phyloP scores from a whole-genome alignment of 495 filamentous ascomycete genomes.

The Penicillium dipodomyicola region DNA sequence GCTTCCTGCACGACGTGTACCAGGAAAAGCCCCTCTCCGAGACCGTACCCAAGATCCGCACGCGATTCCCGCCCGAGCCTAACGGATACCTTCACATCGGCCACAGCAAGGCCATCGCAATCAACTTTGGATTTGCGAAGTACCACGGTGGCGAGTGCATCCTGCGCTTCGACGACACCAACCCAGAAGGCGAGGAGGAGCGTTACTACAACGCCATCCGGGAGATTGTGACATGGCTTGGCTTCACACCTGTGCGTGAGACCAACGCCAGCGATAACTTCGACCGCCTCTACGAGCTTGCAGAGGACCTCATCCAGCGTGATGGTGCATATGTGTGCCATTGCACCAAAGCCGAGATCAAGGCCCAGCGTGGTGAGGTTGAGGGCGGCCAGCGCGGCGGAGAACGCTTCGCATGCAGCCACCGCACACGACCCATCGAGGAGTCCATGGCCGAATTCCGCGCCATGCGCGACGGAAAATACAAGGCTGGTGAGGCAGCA shows the following conservation, averaged over 20 bases:
- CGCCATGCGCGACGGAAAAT: slow-evolving; percentile 88
- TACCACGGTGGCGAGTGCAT: slow-evolving; percentile 76
- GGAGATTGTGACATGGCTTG: slow-evolving; percentile 79
- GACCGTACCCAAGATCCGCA: slow-evolving; percentile 53
- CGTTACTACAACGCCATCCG: slow-evolving; percentile 74
- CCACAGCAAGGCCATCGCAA: slow-evolving; percentile 92
- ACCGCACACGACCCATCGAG: slow-evolving; percentile 70
- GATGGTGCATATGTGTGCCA: slow-evolving; percentile 79
- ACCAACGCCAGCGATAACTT: slow-evolving; percentile 87
- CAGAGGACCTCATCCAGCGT: slow-evolving; percentile 75
- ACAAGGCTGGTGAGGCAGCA: slow-evolving; percentile 81
- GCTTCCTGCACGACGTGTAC: slow-evolving; percentile 79
- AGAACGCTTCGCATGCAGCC: slow-evolving; percentile 70
- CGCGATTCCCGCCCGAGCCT: slow-evolving; percentile 92
- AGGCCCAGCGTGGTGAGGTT: slow-evolving; percentile 77
- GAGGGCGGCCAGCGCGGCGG: slow-evolving; percentile 65
- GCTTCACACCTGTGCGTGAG: slow-evolving; percentile 72
- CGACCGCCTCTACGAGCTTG: slow-evolving; percentile 78
- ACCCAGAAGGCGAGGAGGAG: slow-evolving; percentile 79
- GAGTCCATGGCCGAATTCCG: slow-evolving; percentile 80
- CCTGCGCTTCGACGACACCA: slow-evolving; percentile 75
- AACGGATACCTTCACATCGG: slow-evolving; percentile 77
- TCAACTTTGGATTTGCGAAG: slow-evolving; percentile 95
- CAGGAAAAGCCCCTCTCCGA: slow-evolving; percentile 63
- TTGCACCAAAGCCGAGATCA: slow-evolving; percentile 70